phyloP scores from a whole-genome alignment of 306 rosid genomes.

The Psophocarpus tetragonolobus region DNA sequence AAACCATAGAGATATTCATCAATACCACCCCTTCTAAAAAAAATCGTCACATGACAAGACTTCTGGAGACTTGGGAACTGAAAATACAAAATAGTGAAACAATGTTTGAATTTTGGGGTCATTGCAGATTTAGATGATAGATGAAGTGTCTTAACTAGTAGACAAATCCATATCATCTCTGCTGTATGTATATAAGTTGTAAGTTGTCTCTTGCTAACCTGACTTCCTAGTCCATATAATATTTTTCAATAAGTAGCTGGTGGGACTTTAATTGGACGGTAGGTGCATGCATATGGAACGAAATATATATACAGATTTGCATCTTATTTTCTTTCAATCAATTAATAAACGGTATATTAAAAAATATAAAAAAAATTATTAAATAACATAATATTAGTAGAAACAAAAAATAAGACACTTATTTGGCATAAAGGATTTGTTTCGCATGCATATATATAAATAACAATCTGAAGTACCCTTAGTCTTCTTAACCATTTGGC shows the following conservation, averaged over 20 bases:
- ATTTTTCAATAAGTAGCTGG: background rate
- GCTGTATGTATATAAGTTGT: too few relatives aligned
- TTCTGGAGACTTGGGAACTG: background rate
- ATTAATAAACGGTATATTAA: too few relatives aligned
- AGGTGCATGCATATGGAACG: background rate
- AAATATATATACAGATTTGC: too few relatives aligned
- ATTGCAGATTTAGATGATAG: background rate
- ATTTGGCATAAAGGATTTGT: too few relatives aligned
- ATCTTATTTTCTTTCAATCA: too few relatives aligned
- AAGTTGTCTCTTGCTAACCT: background rate
- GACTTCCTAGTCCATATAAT: background rate
- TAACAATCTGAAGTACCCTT: background rate
- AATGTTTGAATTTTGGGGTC: background rate
- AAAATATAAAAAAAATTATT: too few relatives aligned
- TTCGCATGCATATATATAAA: background rate
- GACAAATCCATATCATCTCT: too few relatives aligned
- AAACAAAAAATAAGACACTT: too few relatives aligned
- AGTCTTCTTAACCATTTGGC: background rate
- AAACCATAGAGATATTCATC: background rate
- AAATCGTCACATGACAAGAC: background rate
- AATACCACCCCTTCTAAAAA: background rate
- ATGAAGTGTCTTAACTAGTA: too few relatives aligned
- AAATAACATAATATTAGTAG: too few relatives aligned
- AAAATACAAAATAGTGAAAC: background rate
- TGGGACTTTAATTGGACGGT: background rate